Conservation (phyloP, 2,329 filamentous ascomycete genomes). For the Claviceps quebecensis region DNA sequence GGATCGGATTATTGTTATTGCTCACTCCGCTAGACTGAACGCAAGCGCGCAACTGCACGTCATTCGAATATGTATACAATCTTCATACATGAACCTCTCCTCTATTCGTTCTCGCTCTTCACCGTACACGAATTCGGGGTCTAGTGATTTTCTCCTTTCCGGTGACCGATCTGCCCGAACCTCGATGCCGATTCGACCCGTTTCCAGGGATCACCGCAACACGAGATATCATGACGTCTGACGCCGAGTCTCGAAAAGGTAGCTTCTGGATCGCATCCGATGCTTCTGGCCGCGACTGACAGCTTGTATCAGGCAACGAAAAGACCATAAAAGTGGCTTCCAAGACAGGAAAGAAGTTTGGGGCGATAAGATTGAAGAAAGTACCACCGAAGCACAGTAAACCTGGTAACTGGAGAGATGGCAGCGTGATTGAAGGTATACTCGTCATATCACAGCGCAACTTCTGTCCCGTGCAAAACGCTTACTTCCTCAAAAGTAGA, state of each 20-base stretch:
- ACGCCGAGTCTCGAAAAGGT: constrained; percentile 17
- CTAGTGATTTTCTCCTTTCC: background rate
- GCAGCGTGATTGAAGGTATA: constrained; percentile 48
- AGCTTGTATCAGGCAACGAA: constrained; percentile 18
- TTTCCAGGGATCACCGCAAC: background rate
- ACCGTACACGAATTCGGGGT: background rate
- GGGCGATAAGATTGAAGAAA: constrained; percentile 49
- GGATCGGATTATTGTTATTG: background rate
- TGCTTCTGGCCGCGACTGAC: background rate
- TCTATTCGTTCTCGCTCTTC: background rate
- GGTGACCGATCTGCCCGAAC: background rate
- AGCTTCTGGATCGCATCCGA: background rate
- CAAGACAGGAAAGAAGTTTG: constrained; percentile 37
- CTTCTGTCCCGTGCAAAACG: background rate
- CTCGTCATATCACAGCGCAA: background rate
- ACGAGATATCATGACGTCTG: constrained; percentile 9
- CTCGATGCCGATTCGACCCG: background rate
- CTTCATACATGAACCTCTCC: background rate
- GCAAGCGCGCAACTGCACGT: background rate
- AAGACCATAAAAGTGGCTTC: constrained; percentile 49
- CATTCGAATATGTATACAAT: background rate
- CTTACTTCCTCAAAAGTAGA: no score
- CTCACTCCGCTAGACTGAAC: background rate
- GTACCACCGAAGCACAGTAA: constrained; percentile 47
- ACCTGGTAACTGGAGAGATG: constrained; percentile 59